A percentile compares a stretch with the other conserved stretches of the same genome.
These are phyloP conservation scores for Leccinellum albellum DNA, from an alignment of 768 basidiomycete genomes.

Conservation along the genomic window DNA sequence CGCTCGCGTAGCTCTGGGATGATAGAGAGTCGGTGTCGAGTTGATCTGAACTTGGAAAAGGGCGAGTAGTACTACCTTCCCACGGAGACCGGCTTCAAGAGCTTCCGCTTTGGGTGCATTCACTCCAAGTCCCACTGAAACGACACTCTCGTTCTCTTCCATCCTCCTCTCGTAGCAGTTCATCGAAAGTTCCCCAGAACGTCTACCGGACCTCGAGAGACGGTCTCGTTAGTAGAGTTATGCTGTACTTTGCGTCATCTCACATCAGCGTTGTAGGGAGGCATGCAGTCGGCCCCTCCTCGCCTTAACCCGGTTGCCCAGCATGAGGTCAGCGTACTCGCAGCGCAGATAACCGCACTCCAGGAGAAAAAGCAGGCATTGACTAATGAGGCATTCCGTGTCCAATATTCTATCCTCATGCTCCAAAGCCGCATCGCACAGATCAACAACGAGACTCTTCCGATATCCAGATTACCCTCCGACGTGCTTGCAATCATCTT, in stretches of 20 bases:
- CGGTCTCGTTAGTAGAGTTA: slow-evolving; percentile 23
- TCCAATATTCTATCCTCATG: slow-evolving; percentile 26
- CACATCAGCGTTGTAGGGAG: slow-evolving; percentile 17
- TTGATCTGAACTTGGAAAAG: no score
- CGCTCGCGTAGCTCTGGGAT: no score
- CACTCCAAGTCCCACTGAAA: background rate
- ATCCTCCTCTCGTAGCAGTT: background rate
- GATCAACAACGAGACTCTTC: slow-evolving; percentile 30
- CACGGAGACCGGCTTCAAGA: slow-evolving; percentile 1
- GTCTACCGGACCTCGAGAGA: slow-evolving; percentile 15
- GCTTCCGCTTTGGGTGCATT: slow-evolving; percentile 10
- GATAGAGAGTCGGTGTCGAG: background rate
- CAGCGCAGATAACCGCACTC: slow-evolving; percentile 16
- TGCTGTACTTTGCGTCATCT: slow-evolving; percentile 14
- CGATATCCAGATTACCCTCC: slow-evolving; percentile 28
- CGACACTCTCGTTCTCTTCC: background rate
- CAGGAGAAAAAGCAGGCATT: slow-evolving; percentile 22
- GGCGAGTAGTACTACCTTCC: background rate
- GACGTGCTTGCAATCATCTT: slow-evolving; percentile 34
- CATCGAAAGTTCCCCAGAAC: background rate
- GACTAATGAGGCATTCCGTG: slow-evolving; percentile 22
- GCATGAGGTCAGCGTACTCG: slow-evolving; percentile 25
- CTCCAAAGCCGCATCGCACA: slow-evolving; percentile 32
- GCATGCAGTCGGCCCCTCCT: slow-evolving; percentile 14
- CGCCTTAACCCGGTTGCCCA: slow-evolving; percentile 22